A percentile compares a stretch with the other conserved stretches of the same genome.
Conservation (phyloP, 495 filamentous ascomycete genomes). For the Penicillium coffeae region DNA sequence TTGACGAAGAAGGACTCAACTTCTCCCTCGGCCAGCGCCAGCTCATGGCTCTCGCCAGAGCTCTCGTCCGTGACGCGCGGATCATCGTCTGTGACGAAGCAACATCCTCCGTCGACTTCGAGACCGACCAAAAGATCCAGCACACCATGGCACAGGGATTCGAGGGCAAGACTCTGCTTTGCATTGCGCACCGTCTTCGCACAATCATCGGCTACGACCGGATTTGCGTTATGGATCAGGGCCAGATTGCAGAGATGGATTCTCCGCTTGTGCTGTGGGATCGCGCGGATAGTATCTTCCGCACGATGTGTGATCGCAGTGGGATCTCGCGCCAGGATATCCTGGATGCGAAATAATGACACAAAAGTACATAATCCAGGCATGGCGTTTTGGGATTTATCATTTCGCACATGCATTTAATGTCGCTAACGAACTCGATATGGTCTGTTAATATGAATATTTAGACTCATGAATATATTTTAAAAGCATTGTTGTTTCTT, state of each 20-base stretch:
- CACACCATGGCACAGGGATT: constrained; percentile 83
- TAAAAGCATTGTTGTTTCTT: no score
- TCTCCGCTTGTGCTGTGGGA: constrained; percentile 69
- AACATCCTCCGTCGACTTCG: constrained; percentile 88
- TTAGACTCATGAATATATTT: not conserved
- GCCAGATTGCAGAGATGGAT: constrained; percentile 79
- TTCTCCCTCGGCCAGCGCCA: constrained; percentile 96
- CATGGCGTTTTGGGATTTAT: not conserved
- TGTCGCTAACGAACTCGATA: not conserved
- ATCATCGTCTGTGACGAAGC: constrained; percentile 98
- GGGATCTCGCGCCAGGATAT: constrained; percentile 75
- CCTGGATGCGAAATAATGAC: constrained; percentile 7
- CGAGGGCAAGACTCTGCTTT: constrained; percentile 82
- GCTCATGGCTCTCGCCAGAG: constrained; percentile 89
- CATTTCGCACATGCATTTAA: not conserved
- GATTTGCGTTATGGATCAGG: constrained; percentile 93
- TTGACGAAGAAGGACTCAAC: constrained; percentile 94
- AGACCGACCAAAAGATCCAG: constrained; percentile 95
- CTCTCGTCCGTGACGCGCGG: constrained; percentile 76
- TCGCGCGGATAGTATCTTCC: constrained; percentile 67
- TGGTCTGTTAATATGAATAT: not conserved
- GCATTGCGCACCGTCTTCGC: constrained; percentile 89
- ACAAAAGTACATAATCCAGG: not conserved
- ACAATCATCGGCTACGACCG: constrained; percentile 94
- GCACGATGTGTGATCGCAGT: constrained; percentile 87